Percentiles rank a stretch among this genome's conserved stretches.
Conservation (phyloP, 768 basidiomycete species). For the Roridomyces roridus region DNA sequence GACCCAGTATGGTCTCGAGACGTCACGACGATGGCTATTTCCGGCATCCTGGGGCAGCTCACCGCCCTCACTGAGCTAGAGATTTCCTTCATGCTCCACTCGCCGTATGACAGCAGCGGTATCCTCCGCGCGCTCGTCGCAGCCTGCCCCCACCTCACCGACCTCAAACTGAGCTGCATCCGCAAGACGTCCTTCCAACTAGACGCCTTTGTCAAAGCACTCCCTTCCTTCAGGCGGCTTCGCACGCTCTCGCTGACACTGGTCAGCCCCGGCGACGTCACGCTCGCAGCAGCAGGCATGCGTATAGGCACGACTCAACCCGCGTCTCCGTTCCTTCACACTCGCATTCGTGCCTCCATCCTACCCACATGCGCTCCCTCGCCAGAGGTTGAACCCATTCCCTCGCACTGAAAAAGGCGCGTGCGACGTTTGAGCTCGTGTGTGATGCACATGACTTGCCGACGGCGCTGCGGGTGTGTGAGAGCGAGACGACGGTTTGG, state of each 20-base stretch:
- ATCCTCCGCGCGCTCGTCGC: constrained; percentile 70
- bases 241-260: constrained; percentile 67
- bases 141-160: constrained; percentile 67
- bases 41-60: constrained; percentile 63
- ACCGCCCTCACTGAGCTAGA: constrained; percentile 62
- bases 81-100: constrained; percentile 72
- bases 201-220: constrained; percentile 66
- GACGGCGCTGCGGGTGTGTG: constrained; percentile 53
- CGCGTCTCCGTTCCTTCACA: constrained; percentile 67
- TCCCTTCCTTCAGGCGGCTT: constrained; percentile 67
- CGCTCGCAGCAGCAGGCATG: constrained; percentile 53
- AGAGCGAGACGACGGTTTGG: constrained; percentile 54
- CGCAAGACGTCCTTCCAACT: constrained; percentile 78
- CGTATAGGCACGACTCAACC: constrained; percentile 70
- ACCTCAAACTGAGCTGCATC: constrained; percentile 69
- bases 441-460: constrained; percentile 74
- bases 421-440: constrained; percentile 62
- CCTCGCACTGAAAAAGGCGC: constrained; percentile 49
- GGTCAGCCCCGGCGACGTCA: constrained; percentile 69
- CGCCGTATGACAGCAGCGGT: constrained; percentile 76
- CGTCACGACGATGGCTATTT: constrained; percentile 65
- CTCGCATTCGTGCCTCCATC: constrained; percentile 67
- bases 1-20: constrained; percentile 74
- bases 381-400: constrained; percentile 47
- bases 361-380: constrained; percentile 56